Evolutionary conservation across 176 grass and related monocot species (phyloP).

Genomic region (Carex kokanica): DNA sequence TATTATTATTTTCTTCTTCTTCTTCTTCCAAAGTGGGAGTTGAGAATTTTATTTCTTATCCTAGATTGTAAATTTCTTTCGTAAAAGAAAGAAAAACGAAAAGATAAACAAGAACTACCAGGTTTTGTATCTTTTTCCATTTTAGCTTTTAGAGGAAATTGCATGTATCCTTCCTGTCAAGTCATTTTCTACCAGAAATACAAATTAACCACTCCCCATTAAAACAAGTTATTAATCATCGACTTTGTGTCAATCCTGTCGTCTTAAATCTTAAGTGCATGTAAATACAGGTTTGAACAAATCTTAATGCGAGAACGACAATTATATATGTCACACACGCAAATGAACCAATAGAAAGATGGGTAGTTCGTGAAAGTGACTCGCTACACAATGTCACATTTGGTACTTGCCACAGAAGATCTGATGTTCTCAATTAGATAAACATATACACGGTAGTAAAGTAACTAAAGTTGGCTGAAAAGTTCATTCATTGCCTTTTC

Average conservation of each 20-base stretch:
- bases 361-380: not conserved
- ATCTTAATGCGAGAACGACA: not conserved
- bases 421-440: not conserved
- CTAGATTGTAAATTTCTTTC: not conserved
- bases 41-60: too few relatives aligned
- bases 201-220: not conserved
- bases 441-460: not conserved
- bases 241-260: not conserved
- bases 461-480: not conserved
- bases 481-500: not conserved
- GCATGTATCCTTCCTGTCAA: not conserved
- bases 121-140: not conserved
- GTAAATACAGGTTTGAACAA: not conserved
- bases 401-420: not conserved
- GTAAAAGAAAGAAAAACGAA: not conserved
- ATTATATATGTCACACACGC: not conserved
- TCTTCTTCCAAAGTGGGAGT: too few relatives aligned
- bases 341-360: too few relatives aligned
- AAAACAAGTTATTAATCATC: not conserved
- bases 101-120: not conserved
- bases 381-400: not conserved
- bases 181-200: not conserved
- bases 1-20: too few relatives aligned
- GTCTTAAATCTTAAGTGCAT: not conserved
- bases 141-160: slow-evolving; percentile 1